phyloP scores from a whole-genome alignment of 768 basidiomycete species.

The Crassisporium funariophilum region DNA sequence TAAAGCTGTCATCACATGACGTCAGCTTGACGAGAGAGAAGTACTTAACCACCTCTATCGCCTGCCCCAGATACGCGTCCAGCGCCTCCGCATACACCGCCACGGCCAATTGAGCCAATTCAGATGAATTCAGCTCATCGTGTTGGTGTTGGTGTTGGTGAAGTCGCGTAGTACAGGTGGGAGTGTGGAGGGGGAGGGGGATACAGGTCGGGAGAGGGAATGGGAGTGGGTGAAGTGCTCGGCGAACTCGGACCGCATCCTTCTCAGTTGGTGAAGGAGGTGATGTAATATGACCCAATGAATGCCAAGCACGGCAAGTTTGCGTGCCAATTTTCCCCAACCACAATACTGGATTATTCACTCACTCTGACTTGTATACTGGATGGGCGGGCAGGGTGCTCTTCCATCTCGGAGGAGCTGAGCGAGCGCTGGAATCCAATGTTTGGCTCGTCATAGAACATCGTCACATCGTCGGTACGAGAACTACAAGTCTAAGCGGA shows the following conservation, averaged over 20 bases:
- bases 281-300: too few relatives aligned
- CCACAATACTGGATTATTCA: conserved; percentile 10
- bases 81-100: conserved; percentile 67
- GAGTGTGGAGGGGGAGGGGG: conserved; percentile 28
- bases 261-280: too few relatives aligned
- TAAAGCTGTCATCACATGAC: conserved; percentile 37
- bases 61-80: conserved; percentile 65
- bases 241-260: conserved; percentile 43
- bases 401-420: too few relatives aligned
- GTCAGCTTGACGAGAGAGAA: conserved; percentile 23
- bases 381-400: too few relatives aligned
- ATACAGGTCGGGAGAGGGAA: conserved; percentile 25
- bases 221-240: conserved; percentile 38
- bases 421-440: too few relatives aligned
- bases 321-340: conserved; percentile 6
- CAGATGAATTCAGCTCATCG: background rate
- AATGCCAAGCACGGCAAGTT: conserved; percentile 11
- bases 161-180: conserved; percentile 23
- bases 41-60: conserved; percentile 74
- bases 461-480: too few relatives aligned
- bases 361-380: too few relatives aligned
- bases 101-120: conserved; percentile 48
- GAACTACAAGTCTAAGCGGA: too few relatives aligned
- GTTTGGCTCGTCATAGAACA: too few relatives aligned
- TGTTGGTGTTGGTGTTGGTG: conserved; percentile 23